Evolutionary conservation across 2,329 filamentous ascomycete species (phyloP).

Genomic region (Pseudocercospora cruenta): DNA sequence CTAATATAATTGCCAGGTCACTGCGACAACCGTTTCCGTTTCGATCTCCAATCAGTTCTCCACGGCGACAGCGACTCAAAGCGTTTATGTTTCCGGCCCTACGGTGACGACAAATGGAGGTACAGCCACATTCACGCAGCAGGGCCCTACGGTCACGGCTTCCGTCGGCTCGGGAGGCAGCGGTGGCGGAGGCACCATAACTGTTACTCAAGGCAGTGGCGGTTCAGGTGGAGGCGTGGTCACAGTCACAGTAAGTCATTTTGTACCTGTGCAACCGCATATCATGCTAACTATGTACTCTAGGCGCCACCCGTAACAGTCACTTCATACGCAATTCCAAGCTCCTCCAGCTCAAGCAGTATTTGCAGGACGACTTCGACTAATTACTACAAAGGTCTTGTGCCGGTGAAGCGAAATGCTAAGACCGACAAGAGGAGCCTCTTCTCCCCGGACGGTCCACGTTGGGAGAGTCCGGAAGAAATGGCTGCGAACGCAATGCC

Average conservation of each 20-base stretch:
- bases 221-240: conserved; percentile 3
- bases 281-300: background rate
- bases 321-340: conserved; percentile 18
- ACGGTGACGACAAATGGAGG: conserved; percentile 24
- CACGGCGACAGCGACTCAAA: conserved; percentile 16
- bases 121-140: conserved; percentile 19
- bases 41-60: conserved; percentile 17
- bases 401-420: conserved; percentile 11
- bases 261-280: background rate
- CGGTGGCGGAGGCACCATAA: conserved; percentile 26
- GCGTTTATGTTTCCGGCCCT: conserved; percentile 24
- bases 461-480: background rate
- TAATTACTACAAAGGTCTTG: conserved; percentile 33
- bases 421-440: background rate
- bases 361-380: conserved; percentile 35
- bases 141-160: conserved; percentile 30
- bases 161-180: conserved; percentile 14
- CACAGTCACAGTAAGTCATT: background rate
- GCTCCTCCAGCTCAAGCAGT: conserved; percentile 24
- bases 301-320: conserved; percentile 19
- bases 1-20: conserved; percentile 12
- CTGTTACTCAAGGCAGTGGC: conserved; percentile 27
- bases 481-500: background rate
- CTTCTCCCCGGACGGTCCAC: background rate
- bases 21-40: conserved; percentile 28